phyloP scores from a whole-genome alignment of 305 asterid species.

The Salvia sclarea region DNA sequence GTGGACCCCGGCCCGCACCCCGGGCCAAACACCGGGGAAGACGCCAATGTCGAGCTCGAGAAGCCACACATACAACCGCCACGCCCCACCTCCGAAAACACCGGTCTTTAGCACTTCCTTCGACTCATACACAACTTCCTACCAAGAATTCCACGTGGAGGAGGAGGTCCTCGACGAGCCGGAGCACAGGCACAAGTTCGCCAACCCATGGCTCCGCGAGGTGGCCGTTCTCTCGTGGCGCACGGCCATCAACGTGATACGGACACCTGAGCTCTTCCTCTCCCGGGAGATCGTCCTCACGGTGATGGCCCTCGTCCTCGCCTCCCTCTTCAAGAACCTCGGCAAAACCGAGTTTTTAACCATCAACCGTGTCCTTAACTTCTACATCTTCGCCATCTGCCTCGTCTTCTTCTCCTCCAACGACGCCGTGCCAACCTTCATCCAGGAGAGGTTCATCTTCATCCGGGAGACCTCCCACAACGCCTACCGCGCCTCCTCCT shows the following conservation, averaged over 20 bases:
- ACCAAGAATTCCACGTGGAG: constrained; percentile 46
- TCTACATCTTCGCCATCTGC: constrained; percentile 78
- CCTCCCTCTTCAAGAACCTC: constrained; percentile 69
- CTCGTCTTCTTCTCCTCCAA: constrained; percentile 80
- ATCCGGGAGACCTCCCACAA: constrained; percentile 88
- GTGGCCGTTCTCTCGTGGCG: constrained; percentile 77
- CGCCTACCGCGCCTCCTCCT: constrained; percentile 76
- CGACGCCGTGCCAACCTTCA: constrained; percentile 88
- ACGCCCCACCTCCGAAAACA: constrained; percentile 34
- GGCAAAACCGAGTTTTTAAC: constrained; percentile 42
- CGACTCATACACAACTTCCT: constrained; percentile 43
- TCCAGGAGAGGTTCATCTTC: constrained; percentile 86
- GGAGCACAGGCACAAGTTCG: constrained; percentile 57
- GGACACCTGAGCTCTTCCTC: constrained; percentile 84
- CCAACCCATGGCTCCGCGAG: constrained; percentile 83
- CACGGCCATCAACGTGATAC: constrained; percentile 63
- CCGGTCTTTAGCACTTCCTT: constrained; percentile 47
- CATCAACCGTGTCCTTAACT: constrained; percentile 67
- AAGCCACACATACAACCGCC: constrained; percentile 42
- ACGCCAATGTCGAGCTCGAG: constrained; percentile 48
- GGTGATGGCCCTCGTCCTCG: constrained; percentile 70
- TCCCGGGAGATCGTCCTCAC: constrained; percentile 70
- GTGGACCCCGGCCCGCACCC: constrained; percentile 73
- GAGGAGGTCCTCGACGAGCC: constrained; percentile 79
- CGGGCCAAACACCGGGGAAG: constrained; percentile 47